Evolutionary conservation across 1,284 basidiomycete genomes (phyloP), one percentile per base, ranked within the genome.

Genomic region (Pseudozyma sp.): DNA sequence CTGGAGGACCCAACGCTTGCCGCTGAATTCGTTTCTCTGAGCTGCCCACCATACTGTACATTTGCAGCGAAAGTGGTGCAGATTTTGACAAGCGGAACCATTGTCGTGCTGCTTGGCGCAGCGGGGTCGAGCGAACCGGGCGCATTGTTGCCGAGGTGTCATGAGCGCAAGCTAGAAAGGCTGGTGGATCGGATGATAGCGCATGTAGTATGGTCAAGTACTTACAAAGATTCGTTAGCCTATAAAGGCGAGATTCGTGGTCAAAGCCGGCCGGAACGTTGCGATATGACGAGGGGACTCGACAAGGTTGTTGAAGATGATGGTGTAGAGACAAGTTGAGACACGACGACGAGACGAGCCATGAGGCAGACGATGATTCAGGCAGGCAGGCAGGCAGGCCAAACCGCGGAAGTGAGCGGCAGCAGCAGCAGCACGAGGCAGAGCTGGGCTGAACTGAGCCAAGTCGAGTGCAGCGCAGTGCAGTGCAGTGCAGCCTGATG

Each of bases 221-320:
- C 70, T 68, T 57, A 73, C 70, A 64, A 59, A 16, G 51, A 42
- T 36, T 73, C 70, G 65, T 73, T 65, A 68, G 70, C 70, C 70
- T 73, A 51, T 31, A 18, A 69, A 73, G 65, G 65, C 65, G 54
- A 49, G 38, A 6, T 31, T 60, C 43, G 49, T 48, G 49, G 42
- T 54, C 40, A 45, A 57, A 52, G 25, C 39, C 36, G 48, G 38
- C 42, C 59, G 36, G 39, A 58, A 49, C 51, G 63, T 55, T 45
- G 31, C 53, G 35, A 43, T 36, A 18, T 52, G 55, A 50, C 53
- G 61, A 58, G 50, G 36, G 52, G 47, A 36, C 61, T 71, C 56
- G 59, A 62, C 45, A 50, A 58, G 35, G 47, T 39, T 42, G 44
- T 19, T 52, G 11, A 43, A 61, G 69, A 66, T 71, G 69, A 40